phyloP scores from a whole-genome alignment of 1,284 basidiomycete species.

The Tilletiopsis washingtonensis region DNA sequence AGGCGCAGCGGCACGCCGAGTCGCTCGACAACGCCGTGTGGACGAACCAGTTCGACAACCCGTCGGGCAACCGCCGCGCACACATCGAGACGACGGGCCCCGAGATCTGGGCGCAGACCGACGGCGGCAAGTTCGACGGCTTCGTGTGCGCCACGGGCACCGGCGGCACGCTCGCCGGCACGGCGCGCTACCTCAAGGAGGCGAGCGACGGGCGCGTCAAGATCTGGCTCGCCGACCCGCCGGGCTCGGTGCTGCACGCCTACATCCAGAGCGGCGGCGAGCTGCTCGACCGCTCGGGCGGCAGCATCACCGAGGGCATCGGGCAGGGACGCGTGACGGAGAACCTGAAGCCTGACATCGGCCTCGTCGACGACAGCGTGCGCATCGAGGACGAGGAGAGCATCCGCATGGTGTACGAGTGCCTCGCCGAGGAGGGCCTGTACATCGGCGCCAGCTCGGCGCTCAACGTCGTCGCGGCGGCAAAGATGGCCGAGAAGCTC shows the following conservation, averaged over 20 bases:
- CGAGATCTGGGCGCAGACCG: slow-evolving; percentile 89
- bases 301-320: slow-evolving; percentile 96
- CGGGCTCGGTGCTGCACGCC: slow-evolving; percentile 82
- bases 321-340: slow-evolving; percentile 95
- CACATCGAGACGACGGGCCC: slow-evolving; percentile 90
- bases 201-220: slow-evolving; percentile 72
- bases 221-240: slow-evolving; percentile 91
- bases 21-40: slow-evolving; percentile 83
- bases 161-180: slow-evolving; percentile 87
- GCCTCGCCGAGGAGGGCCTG: slow-evolving; percentile 84
- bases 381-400: slow-evolving; percentile 81
- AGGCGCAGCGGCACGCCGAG: slow-evolving; percentile 79
- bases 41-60: slow-evolving; percentile 99
- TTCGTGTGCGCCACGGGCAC: slow-evolving; percentile 93
- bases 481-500: slow-evolving; percentile 74
- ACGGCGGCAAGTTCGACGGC: slow-evolving; percentile 65
- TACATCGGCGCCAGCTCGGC: slow-evolving; percentile 96
- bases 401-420: slow-evolving; percentile 85
- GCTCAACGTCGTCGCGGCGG: slow-evolving; percentile 88
- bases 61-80: slow-evolving; percentile 65
- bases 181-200: slow-evolving; percentile 76
- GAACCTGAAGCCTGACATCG: slow-evolving; percentile 78
- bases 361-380: slow-evolving; percentile 71
- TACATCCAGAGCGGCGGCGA: slow-evolving; percentile 71
- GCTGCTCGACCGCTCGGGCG: slow-evolving; percentile 65